phyloP scores from a whole-genome alignment of 306 rosid species.

The Dryas alaskensis region DNA sequence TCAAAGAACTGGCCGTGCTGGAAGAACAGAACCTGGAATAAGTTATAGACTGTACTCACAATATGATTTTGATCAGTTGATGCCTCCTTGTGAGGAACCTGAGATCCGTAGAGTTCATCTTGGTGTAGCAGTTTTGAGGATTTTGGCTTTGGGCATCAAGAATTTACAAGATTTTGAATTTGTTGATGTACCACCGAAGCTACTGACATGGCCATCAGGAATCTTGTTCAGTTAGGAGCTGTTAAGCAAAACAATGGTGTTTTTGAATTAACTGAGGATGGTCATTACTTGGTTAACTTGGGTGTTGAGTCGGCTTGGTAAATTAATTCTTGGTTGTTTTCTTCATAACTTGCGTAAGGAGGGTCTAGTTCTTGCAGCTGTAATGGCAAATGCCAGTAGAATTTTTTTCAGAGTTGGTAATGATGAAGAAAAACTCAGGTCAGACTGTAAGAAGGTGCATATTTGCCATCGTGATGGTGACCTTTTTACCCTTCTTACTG shows the following conservation, averaged over 20 bases:
- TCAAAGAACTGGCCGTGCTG: constrained; percentile 98
- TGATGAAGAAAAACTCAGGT: constrained; percentile 64
- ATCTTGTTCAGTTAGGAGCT: constrained; percentile 73
- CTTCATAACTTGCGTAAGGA: constrained; percentile 53
- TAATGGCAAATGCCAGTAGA: constrained; percentile 86
- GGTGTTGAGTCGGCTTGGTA: constrained; percentile 93
- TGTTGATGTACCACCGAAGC: constrained; percentile 88
- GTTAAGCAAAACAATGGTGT: constrained; percentile 40
- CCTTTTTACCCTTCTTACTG: constrained; percentile 89
- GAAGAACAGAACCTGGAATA: constrained; percentile 88
- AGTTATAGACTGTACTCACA: constrained; percentile 86
- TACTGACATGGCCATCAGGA: constrained; percentile 74
- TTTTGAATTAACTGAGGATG: constrained; percentile 63
- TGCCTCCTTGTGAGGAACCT: constrained; percentile 82
- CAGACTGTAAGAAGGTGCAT: constrained; percentile 79
- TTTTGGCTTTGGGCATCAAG: constrained; percentile 79
- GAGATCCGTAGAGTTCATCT: constrained; percentile 97
- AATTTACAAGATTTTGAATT: constrained; percentile 74
- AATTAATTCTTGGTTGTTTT: constrained; percentile 72
- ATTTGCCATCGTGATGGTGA: constrained; percentile 91
- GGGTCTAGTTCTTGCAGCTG: constrained; percentile 83
- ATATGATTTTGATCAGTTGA: constrained; percentile 53
- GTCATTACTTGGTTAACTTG: constrained; percentile 63
- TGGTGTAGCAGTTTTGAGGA: constrained; percentile 88
- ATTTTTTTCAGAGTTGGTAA: constrained; percentile 88